Evolutionary conservation across 2,329 filamentous ascomycete genomes (phyloP), one percentile per base, ranked within the genome.

Genomic region (Exophiala phaeomuriformis): DNA sequence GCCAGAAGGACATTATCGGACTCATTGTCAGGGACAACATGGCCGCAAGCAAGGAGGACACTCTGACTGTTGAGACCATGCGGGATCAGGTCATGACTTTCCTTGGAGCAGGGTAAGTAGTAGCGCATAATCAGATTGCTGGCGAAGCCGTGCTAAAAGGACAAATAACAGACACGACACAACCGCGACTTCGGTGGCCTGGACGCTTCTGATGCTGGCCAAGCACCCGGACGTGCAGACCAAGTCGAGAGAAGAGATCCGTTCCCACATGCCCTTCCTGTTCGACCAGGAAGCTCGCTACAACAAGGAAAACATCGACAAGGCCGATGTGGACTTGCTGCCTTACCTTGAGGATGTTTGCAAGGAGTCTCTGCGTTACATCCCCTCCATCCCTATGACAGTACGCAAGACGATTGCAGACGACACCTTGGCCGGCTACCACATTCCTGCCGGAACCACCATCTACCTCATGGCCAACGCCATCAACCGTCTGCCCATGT

Each of bases 281-380:
- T 72, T 75, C 54, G 64, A 72, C 52, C 58, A 59, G 1, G 48
- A 63, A 2, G 53, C 57, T 4, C 65, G 69, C 7, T 66, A 69
- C 49, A 65, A 70, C 47, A 50, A 60, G 2, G 62, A 60, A 2
- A 54, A 62, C 9, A 57, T 69, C 40, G 64, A 61, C 9, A 62
- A 64, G 2, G 66, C 68, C 0, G 70, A 75, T 49, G 65, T 67
- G 0, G 69, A 75, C 57, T 61, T 65, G 44, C 64, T 76, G 2
- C 72, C 71, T 0, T 76, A 71, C 60, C 64, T 76, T 3, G 71
- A 75, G 57, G 74, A 73, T 48, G 69, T 76, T 37, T 74, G 72
- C 65, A 70, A 71, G 48, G 74, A 77, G 62, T 70, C 71, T 0
- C 67, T 76, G 3, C 71, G 74, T 40, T 71, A 68, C 64, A 74